Conservation (phyloP, 306 rosid genomes). For the Trifolium pratense region DNA sequence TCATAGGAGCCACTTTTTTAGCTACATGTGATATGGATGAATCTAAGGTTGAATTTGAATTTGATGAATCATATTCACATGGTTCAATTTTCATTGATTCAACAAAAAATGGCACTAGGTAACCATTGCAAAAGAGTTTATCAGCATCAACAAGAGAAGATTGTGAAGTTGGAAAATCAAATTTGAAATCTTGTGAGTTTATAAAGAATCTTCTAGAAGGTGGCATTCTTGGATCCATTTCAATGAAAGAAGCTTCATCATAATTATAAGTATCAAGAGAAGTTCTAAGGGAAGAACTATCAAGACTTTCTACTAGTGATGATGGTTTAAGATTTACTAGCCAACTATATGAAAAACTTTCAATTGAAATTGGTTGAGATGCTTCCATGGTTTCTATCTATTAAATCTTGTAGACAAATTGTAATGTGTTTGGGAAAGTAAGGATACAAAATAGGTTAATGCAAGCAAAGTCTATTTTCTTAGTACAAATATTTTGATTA, state of each 20-base stretch:
- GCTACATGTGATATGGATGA: conserved; percentile 52
- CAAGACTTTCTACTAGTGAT: conserved; percentile 67
- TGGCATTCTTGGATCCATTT: conserved; percentile 95
- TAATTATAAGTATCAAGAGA: conserved; percentile 80
- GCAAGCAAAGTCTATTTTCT: neutral
- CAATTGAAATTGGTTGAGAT: conserved; percentile 77
- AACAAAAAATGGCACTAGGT: conserved; percentile 73
- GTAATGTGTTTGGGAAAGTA: neutral
- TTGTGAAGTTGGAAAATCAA: conserved; percentile 78
- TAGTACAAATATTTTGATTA: neutral
- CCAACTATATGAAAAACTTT: conserved; percentile 98
- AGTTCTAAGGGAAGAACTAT: conserved; percentile 58
- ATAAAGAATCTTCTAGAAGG: conserved; percentile 84
- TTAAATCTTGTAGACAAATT: neutral
- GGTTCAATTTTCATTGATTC: conserved; percentile 68
- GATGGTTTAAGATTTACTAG: conserved; percentile 90
- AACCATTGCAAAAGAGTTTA: conserved; percentile 89
- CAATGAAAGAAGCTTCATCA: conserved; percentile 90
- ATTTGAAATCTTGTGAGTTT: conserved; percentile 82
- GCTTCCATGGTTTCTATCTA: neutral
- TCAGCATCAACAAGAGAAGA: conserved; percentile 86
- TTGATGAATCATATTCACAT: conserved; percentile 37
- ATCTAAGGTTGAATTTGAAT: conserved; percentile 31
- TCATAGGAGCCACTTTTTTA: conserved; percentile 42
- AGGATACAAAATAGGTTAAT: neutral